phyloP scores from a whole-genome alignment of 495 filamentous ascomycete genomes.

The Talaromyces nanjingensis region DNA sequence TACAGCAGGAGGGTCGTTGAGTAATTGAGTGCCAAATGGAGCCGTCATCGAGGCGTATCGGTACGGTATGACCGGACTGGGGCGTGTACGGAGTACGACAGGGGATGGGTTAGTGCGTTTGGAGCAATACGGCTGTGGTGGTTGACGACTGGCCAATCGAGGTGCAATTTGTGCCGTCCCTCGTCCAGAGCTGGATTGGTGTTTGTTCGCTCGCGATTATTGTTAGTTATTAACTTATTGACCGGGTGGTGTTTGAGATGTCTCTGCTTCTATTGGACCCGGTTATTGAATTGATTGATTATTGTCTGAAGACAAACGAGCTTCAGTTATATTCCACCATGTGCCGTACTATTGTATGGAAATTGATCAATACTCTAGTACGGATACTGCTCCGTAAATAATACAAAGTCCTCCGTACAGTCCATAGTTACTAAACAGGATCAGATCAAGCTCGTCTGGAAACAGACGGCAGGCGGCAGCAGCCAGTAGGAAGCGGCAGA shows the following conservation, averaged over 20 bases:
- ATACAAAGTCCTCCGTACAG: background rate
- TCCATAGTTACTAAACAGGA: background rate
- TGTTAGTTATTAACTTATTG: too few relatives aligned
- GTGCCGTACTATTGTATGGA: background rate
- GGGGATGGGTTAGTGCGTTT: conserved; percentile 1
- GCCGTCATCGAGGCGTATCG: background rate
- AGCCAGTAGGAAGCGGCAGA: background rate
- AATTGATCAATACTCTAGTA: background rate
- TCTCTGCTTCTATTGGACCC: background rate
- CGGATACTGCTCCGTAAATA: background rate
- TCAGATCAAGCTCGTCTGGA: background rate
- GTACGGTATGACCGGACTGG: background rate
- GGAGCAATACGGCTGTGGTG: background rate
- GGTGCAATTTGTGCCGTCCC: background rate
- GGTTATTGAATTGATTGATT: background rate
- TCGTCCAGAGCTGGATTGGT: background rate
- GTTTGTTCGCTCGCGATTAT: too few relatives aligned
- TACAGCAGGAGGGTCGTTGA: background rate
- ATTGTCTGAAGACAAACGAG: background rate
- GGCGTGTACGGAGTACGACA: background rate
- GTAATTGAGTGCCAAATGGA: background rate
- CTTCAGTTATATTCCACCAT: background rate
- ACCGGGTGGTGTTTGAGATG: background rate
- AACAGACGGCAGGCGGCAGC: background rate
- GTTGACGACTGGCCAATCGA: background rate